These are phyloP conservation scores for Physocladia obscura DNA, from an alignment of 192 early-diverging fungal species.

Conservation along the genomic window DNA sequence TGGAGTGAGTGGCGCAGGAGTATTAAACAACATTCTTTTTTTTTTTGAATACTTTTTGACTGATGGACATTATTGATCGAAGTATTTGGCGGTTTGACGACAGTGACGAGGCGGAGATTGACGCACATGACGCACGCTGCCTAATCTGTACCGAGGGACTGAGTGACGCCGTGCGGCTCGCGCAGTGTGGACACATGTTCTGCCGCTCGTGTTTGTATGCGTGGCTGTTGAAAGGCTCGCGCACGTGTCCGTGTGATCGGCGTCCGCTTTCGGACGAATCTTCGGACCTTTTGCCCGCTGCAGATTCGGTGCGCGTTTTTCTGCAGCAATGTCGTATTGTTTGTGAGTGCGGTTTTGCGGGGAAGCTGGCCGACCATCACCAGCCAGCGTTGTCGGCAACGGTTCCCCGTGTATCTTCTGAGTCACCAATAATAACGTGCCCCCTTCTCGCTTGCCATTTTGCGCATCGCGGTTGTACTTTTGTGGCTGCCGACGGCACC, in stretches of 20 bases:
- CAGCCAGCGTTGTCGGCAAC: neutral
- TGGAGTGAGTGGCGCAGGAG: no score
- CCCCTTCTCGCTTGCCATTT: conserved; percentile 7
- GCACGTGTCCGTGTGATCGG: conserved; percentile 20
- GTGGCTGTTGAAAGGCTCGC: neutral
- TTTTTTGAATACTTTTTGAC: no score
- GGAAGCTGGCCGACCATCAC: neutral
- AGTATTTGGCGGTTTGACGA: no score
- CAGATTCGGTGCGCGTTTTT: neutral
- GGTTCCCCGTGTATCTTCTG: no score
- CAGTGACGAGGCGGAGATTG: no score
- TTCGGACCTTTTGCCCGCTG: neutral
- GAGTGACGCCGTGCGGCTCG: neutral
- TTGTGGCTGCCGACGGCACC: neutral
- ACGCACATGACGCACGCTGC: no score
- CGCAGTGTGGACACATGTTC: conserved; percentile 11
- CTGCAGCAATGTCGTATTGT: neutral
- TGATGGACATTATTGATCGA: no score
- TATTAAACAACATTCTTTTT: no score
- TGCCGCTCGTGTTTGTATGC: conserved; percentile 5
- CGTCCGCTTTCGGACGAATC: neutral
- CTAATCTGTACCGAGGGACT: no score
- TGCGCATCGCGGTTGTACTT: neutral
- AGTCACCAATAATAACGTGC: neutral
- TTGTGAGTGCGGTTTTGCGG: conserved; percentile 16